These are phyloP conservation scores for Simmondsia chinensis DNA, from an alignment of 148 eudicot genomes.

Conservation along the genomic window DNA sequence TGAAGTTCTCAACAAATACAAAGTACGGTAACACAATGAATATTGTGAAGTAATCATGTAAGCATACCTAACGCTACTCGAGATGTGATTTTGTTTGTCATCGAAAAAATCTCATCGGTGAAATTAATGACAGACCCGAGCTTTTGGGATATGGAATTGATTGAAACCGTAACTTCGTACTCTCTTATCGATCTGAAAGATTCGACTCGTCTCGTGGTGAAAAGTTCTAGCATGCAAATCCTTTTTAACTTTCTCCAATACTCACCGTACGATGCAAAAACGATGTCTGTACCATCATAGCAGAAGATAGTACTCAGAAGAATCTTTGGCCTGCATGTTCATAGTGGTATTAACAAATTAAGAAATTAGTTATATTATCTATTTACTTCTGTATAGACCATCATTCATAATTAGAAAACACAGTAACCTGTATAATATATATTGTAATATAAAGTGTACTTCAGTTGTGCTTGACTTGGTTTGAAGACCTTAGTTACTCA, in stretches of 20 bases:
- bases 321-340: neutral
- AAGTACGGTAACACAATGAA: no score
- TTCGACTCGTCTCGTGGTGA: conserved; percentile 3
- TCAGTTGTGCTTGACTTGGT: no score
- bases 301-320: neutral
- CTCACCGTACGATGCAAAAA: conserved; percentile 15
- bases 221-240: conserved; percentile 10
- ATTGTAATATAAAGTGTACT: no score
- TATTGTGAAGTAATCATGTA: no score
- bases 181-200: conserved; percentile 6
- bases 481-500: no score
- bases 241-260: conserved; percentile 14
- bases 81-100: conserved; percentile 8
- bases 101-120: conserved; percentile 4
- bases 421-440: no score
- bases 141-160: neutral
- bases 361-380: no score
- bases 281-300: conserved; percentile 6
- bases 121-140: conserved; percentile 6
- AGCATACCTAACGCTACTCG: conserved; percentile 10
- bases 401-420: no score
- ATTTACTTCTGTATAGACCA: no score
- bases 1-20: no score
- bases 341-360: no score
- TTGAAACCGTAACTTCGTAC: conserved; percentile 3